Conservation (phyloP, 192 early-diverging fungal genomes). For the Rhizoclosmatium globosum region DNA sequence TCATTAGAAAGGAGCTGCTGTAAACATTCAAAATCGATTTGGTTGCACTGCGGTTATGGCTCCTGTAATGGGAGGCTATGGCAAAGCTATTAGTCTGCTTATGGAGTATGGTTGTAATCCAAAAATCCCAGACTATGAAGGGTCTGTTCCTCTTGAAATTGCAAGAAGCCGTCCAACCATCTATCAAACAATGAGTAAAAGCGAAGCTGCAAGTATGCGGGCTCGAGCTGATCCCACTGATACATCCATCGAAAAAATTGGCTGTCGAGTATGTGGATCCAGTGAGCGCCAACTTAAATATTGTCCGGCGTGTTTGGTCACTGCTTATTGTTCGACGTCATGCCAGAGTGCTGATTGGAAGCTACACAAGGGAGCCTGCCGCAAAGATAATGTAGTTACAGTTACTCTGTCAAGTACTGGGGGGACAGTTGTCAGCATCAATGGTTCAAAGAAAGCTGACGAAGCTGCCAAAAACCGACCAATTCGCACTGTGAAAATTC, state of each 20-base stretch:
- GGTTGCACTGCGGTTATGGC: conserved; percentile 8
- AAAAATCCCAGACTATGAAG: conserved; percentile 2
- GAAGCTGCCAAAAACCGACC: neutral
- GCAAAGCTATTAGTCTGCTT: neutral
- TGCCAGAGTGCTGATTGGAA: conserved; percentile 6
- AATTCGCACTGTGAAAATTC: conserved; percentile 18
- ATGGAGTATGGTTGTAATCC: neutral
- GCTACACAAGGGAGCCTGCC: neutral
- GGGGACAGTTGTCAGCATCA: neutral
- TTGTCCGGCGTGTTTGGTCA: conserved; percentile 2
- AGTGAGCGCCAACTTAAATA: neutral
- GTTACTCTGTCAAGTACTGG: neutral
- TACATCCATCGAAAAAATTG: neutral
- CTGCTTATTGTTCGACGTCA: neutral
- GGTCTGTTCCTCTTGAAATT: neutral
- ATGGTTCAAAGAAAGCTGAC: neutral
- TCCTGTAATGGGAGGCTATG: neutral
- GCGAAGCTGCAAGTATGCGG: neutral
- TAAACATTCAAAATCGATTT: conserved; percentile 17
- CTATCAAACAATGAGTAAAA: neutral
- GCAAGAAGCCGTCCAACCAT: conserved; percentile 2
- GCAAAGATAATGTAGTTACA: neutral
- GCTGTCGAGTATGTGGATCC: neutral
- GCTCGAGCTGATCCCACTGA: no score
- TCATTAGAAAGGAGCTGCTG: neutral